Evolutionary conservation across 257 asterid genomes (phyloP), one percentile per base, ranked within the genome.

Genomic region (Euphrasia confusa): DNA sequence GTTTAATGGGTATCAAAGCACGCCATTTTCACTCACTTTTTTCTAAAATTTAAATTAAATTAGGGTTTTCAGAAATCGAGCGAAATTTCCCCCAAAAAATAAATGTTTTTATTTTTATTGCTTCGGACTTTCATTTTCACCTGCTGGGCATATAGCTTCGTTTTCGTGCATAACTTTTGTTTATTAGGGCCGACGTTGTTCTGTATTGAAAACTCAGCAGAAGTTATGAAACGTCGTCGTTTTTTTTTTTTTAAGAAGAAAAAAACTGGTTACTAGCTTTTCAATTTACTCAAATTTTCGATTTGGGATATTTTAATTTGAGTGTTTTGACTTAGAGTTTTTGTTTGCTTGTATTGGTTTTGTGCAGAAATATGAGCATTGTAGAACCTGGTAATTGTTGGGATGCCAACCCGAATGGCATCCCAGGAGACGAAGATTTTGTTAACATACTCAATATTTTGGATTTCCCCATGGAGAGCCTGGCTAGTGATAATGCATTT

Each of bases 391-490:
- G 54, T 35, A 32, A 61, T 66, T 60, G 58, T 64, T 79, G 80
- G 78, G 86, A 59, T 18, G 39, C 52, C 12, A 57, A 44, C 3
- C 39, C 42, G 12, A 80, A 75, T 57, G 81, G 80, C 35, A 37
- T 75, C 35, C 32, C 45, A 4, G 73, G 35, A 14, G 82, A 74
- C 10, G 87, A 79, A 9, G 80, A 70, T 58, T 80, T 73, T 30
- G 77, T 71, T 13, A 68, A 63, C 66, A 54, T 89, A 44, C 79
- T 75, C 26, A 52, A 57, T 42, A 66, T 84, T 33, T 71, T 88
- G 67, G 94, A 89, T 71, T 79, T 86, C 37, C 89, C 94, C 1
- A 47, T 84, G 75, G 94, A 82, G 75, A 74, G 72, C 67, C 66
- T 89, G 75, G 88, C 78, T 47, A 3, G 33, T 30, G 39, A 63